Evolutionary conservation across 2,329 filamentous ascomycete genomes (phyloP).

Genomic region (Ophiostoma triangulosporum): DNA sequence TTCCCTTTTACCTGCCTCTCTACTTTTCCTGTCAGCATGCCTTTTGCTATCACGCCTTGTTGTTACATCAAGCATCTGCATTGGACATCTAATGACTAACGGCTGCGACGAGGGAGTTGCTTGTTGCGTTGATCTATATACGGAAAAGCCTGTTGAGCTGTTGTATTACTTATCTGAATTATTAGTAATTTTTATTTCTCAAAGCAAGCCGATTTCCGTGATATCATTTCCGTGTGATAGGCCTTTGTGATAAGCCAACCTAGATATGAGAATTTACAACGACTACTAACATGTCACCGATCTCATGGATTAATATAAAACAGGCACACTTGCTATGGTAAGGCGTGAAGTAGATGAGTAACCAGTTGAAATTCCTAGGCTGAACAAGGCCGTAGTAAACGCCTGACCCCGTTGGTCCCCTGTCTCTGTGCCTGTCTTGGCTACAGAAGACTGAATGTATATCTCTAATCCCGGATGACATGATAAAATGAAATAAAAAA

Average conservation of each 20-base stretch:
- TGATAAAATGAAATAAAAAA: background rate
- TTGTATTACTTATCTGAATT: background rate
- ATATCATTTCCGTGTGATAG: background rate
- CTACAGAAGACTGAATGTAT: conserved; percentile 5
- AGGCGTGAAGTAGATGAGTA: no score
- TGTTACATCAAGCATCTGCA: background rate
- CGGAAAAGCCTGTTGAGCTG: background rate
- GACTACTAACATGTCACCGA: no score
- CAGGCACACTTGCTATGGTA: background rate
- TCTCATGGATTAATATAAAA: no score
- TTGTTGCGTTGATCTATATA: background rate
- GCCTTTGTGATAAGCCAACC: no score
- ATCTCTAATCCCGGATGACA: conserved; percentile 9
- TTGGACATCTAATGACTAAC: conserved; percentile 2
- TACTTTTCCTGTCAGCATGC: background rate
- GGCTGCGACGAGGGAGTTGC: background rate
- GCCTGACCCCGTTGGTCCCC: conserved; percentile 4
- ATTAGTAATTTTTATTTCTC: background rate
- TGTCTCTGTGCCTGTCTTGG: conserved; percentile 6
- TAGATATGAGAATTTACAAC: no score
- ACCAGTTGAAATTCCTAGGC: background rate
- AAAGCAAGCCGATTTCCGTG: background rate
- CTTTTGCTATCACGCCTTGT: background rate
- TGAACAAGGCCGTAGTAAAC: conserved; percentile 2
- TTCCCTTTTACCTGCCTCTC: background rate